Base-by-base conservation (phyloP, 148 eudicot genomes). In the Mesembryanthemum crystallinum region DNA sequence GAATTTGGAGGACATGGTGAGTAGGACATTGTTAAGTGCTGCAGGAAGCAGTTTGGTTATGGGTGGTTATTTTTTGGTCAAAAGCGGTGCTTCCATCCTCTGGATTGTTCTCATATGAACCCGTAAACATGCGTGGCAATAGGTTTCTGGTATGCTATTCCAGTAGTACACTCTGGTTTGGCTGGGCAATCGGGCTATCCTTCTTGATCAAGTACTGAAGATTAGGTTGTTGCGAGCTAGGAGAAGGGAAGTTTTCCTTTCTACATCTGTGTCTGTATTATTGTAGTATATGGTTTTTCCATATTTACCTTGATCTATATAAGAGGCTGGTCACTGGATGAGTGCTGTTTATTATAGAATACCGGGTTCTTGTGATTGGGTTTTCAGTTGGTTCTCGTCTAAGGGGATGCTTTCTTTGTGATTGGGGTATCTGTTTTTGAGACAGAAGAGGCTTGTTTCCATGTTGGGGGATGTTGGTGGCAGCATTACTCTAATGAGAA, bases 161-260 rank as follows among this genome's bases (percentile, higher is more conserved):
- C n/a, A 21, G 28, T 43, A 47, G 30, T 67, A 51, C 33, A 23
- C 32, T 64, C n/a, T 65, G 64, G 73, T 58, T 78, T 57, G 30
- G 66, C 59, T 72, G 68, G 8, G 25, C 20, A 55, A 17, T 5
- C 29, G 45, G 63, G 62, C 30, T 29, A 11, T 43, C 62, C 45
- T 54, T 59, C 21, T 33, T 71, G 1, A 37, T 32, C 29, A 24
- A 64, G 32, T 59, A 67, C 60, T 23, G 73, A 58, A 73, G 54
- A 47, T 18, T 73, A 73, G 81, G 66, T 17, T 32, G 57, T 59
- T 30, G 77, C 72, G 29, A 78, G 59, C 43, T 78, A 73, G 49
- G 55, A 52, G 67, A 35, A 32, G 25, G n/a, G 32, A 17, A 55
- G 64, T 20, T 72, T 33, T 37, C 67, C 3, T 73, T 59, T 73